Conservation (phyloP, 2,329 filamentous ascomycete genomes). For the Metarhizium anisopliae region DNA sequence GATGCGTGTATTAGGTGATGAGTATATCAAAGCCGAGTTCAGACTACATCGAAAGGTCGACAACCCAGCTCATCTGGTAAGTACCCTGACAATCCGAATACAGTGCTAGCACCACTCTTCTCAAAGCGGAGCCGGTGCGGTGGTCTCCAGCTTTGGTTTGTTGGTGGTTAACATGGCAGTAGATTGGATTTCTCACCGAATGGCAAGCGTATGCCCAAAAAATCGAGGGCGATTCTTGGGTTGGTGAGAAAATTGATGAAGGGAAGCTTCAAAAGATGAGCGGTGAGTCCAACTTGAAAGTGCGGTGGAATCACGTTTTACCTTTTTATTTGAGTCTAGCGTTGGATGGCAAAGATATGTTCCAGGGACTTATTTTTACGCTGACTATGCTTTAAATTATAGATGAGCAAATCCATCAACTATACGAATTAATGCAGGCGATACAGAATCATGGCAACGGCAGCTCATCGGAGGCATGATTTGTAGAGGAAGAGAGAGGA, state of each 20-base stretch:
- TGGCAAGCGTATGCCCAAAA: slow-evolving; percentile 95
- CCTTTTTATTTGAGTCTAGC: background rate
- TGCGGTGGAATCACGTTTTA: too few species aligned
- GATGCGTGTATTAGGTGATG: slow-evolving; percentile 75
- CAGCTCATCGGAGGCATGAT: slow-evolving; percentile 17
- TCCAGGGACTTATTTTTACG: background rate
- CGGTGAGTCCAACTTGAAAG: slow-evolving; percentile 44
- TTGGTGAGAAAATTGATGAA: slow-evolving; percentile 73
- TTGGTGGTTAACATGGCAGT: background rate
- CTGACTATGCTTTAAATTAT: slow-evolving; percentile 2
- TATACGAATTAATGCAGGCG: slow-evolving; percentile 89
- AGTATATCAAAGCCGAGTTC: slow-evolving; percentile 91
- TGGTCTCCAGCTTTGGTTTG: background rate
- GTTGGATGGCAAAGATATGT: background rate
- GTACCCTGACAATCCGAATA: slow-evolving; percentile 13
- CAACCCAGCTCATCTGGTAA: slow-evolving; percentile 83
- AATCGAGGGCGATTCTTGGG: slow-evolving; percentile 80
- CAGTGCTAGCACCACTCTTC: background rate
- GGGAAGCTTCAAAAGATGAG: slow-evolving; percentile 89
- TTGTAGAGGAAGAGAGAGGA: background rate
- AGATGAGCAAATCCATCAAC: slow-evolving; percentile 89
- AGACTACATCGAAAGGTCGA: slow-evolving; percentile 74
- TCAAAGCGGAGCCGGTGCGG: background rate
- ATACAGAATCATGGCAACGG: slow-evolving; percentile 41
- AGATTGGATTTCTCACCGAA: slow-evolving; percentile 93